phyloP scores from a whole-genome alignment of 371 early-diverging fungal species.

The Actinomucor elegans region DNA sequence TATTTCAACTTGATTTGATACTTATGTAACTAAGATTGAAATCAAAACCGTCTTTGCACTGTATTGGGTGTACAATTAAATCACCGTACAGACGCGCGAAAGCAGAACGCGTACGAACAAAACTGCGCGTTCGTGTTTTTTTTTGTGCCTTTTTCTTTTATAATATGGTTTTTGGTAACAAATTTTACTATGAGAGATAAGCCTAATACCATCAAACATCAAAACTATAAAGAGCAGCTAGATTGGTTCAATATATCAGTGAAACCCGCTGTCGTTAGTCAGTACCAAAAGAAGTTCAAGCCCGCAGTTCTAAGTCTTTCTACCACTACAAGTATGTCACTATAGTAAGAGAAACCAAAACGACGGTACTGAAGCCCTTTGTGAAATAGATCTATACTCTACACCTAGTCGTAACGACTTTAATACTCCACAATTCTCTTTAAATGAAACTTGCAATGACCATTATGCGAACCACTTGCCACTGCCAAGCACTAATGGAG shows the following conservation, averaged over 20 bases:
- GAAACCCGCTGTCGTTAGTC: conserved; percentile 7
- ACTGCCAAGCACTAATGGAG: background rate
- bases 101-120: too few species aligned
- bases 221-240: conserved; percentile 20
- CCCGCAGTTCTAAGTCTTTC: background rate
- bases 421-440: background rate
- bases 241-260: conserved; percentile 17
- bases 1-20: too few species aligned
- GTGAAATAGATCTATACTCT: too few species aligned
- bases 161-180: too few species aligned
- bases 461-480: background rate
- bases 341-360: background rate
- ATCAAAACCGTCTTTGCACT: too few species aligned
- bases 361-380: background rate
- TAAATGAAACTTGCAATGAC: background rate
- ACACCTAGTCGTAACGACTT: background rate
- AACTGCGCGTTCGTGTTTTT: too few species aligned
- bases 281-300: background rate
- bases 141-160: too few species aligned
- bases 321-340: background rate
- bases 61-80: too few species aligned
- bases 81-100: too few species aligned
- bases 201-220: background rate
- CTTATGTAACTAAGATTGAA: too few species aligned
- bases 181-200: background rate